Conservation (phyloP, 2,329 filamentous ascomycete species). For the Sporothrix inflata region DNA sequence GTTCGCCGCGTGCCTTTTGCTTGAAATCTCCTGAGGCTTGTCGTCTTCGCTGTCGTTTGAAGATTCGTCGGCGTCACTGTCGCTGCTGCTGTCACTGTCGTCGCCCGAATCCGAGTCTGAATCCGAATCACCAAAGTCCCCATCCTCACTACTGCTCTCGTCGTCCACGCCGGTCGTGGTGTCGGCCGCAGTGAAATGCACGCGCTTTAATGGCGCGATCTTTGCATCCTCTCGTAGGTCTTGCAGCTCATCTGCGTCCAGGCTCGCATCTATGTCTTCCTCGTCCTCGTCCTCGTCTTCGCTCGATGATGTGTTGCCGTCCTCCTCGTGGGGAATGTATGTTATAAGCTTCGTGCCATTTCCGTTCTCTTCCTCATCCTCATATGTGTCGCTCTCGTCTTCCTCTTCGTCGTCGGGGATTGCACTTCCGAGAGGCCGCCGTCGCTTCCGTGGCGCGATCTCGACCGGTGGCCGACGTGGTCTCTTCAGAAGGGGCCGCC, state of each 20-base stretch:
- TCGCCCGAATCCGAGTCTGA: background rate
- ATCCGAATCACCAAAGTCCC: background rate
- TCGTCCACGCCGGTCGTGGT: background rate
- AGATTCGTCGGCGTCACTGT: constrained; percentile 20
- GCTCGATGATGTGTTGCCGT: background rate
- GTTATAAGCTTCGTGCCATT: background rate
- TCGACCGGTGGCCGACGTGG: constrained; percentile 66
- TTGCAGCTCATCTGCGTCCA: constrained; percentile 7
- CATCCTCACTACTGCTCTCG: background rate
- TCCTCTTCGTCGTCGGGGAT: background rate
- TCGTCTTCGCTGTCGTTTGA: constrained; percentile 26
- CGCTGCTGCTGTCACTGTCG: background rate
- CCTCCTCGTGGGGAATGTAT: background rate
- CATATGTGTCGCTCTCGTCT: background rate
- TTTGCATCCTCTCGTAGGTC: background rate
- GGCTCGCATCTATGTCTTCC: background rate
- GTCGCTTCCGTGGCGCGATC: constrained; percentile 75
- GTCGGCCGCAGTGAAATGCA: background rate
- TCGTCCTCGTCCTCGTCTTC: background rate
- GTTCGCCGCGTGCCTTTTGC: background rate
- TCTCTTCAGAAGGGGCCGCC: constrained; percentile 67
- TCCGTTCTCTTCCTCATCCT: background rate
- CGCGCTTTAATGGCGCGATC: background rate
- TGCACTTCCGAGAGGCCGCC: background rate
- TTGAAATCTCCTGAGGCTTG: background rate